Evolutionary conservation across 164 flowering plant species (phyloP).

Genomic region (Aristolochia fimbriata): DNA sequence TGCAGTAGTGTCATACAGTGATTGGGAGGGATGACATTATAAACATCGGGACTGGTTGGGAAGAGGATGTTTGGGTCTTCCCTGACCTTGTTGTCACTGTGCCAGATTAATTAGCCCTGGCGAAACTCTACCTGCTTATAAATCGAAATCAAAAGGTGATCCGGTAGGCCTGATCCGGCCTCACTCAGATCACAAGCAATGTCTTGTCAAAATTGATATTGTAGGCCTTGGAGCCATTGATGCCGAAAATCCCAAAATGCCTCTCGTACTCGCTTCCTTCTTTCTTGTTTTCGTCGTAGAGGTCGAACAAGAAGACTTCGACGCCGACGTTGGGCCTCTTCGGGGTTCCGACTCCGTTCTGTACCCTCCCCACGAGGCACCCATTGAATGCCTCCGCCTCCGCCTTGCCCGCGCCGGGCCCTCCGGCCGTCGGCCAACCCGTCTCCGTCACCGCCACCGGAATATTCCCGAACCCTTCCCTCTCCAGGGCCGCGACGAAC

Average conservation of each 20-base stretch:
- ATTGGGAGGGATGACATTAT: no score
- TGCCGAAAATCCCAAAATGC: slow-evolving; percentile 67
- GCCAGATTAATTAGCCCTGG: no score
- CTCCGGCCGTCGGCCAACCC: slow-evolving; percentile 82
- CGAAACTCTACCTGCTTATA: no score
- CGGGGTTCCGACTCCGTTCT: slow-evolving; percentile 67
- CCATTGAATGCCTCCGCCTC: slow-evolving; percentile 52
- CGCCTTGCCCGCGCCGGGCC: slow-evolving; percentile 26
- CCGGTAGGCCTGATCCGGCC: no score
- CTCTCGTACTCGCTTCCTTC: slow-evolving; percentile 46
- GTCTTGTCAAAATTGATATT: slow-evolving; percentile 19
- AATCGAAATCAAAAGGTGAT: no score
- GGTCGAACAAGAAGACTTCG: slow-evolving; percentile 56
- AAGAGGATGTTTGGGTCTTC: no score
- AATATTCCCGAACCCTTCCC: slow-evolving; percentile 59
- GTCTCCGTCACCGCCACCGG: slow-evolving; percentile 71
- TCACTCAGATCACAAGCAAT: no score
- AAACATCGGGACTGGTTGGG: no score
- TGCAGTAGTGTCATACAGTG: no score
- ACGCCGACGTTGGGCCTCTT: slow-evolving; percentile 62
- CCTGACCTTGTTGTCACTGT: no score
- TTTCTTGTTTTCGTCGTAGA: slow-evolving; percentile 75
- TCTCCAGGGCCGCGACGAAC: slow-evolving; percentile 45
- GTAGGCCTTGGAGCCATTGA: slow-evolving; percentile 63
- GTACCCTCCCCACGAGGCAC: slow-evolving; percentile 40